Conservation (phyloP, 2,329 filamentous ascomycete genomes). For the Mycosphaerella sp. region DNA sequence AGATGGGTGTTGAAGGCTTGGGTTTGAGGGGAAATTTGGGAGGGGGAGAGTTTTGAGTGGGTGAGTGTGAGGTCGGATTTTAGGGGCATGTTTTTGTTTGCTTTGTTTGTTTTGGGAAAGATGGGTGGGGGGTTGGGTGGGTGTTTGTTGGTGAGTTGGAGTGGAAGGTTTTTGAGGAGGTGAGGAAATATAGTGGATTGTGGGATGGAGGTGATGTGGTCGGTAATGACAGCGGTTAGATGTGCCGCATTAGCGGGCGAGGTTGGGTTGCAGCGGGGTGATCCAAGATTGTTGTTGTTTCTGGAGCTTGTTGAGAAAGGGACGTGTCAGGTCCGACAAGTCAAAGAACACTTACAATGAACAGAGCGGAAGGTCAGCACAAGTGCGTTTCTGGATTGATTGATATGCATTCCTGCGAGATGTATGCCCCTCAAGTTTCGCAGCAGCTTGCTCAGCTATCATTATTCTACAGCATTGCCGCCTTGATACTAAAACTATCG, state of each 20-base stretch:
- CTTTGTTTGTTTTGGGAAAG: not conserved
- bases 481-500: too few relatives aligned
- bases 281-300: too few relatives aligned
- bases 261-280: not conserved
- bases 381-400: too few relatives aligned
- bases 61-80: constrained; percentile 27
- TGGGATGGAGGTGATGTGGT: not conserved
- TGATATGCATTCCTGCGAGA: too few relatives aligned
- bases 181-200: not conserved
- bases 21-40: constrained; percentile 38
- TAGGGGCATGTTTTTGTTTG: constrained; percentile 15
- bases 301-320: not conserved
- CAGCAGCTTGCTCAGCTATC: not conserved
- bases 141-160: not conserved
- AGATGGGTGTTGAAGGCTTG: constrained; percentile 42
- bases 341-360: too few relatives aligned
- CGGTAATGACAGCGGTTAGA: too few relatives aligned
- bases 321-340: not conserved
- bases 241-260: not conserved
- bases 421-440: too few relatives aligned
- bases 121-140: not conserved
- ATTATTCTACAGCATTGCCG: too few relatives aligned
- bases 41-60: constrained; percentile 41
- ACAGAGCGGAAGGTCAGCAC: too few relatives aligned
- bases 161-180: not conserved